Percentiles rank a stretch among this genome's conserved stretches.
These are phyloP conservation scores for Helicocarpus griseus DNA, from an alignment of 2,329 filamentous ascomycete species.

Conservation along the genomic window DNA sequence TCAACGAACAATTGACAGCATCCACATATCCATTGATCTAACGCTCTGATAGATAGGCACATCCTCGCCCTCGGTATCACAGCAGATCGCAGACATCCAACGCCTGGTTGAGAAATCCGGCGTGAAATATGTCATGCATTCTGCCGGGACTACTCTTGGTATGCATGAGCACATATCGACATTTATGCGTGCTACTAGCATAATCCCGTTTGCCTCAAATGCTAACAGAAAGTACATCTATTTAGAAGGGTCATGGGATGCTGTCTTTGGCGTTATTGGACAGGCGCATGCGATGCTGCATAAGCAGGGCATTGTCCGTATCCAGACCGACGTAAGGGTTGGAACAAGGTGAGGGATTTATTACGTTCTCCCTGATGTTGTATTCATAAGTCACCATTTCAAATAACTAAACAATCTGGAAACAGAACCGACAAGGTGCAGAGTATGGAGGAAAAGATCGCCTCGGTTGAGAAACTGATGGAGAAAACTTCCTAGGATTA, in stretches of 20 bases:
- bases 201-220: neutral
- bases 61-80: conserved; percentile 61
- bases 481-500: neutral
- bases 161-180: conserved; percentile 25
- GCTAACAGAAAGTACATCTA: neutral
- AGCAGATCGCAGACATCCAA: conserved; percentile 83
- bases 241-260: conserved; percentile 81
- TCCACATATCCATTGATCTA: neutral
- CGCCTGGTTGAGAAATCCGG: conserved; percentile 71
- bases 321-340: conserved; percentile 81
- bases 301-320: conserved; percentile 62
- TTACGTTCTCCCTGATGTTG: no score
- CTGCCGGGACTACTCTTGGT: conserved; percentile 88
- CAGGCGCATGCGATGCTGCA: conserved; percentile 75
- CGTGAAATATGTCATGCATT: conserved; percentile 80
- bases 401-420: neutral
- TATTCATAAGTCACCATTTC: neutral
- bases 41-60: conserved; percentile 61
- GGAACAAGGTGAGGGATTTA: conserved; percentile 56
- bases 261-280: conserved; percentile 76
- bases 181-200: neutral
- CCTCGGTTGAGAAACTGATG: conserved; percentile 46
- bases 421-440: conserved; percentile 75
- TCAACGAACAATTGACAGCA: no score
- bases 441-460: conserved; percentile 69